Conservation (phyloP, 306 rosid species). For the Biancaea sappan region DNA sequence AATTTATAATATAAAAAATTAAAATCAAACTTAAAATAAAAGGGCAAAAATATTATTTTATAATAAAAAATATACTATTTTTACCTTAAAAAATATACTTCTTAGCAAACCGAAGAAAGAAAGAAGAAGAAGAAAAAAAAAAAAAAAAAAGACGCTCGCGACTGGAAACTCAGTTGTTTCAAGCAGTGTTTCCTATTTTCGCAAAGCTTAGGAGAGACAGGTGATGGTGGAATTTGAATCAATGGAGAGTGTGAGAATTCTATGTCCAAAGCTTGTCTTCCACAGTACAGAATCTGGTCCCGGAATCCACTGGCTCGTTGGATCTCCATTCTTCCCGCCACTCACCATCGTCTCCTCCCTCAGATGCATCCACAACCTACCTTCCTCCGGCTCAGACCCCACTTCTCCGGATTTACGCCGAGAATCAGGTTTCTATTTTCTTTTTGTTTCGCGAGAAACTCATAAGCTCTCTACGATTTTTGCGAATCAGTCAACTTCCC, state of each 20-base stretch:
- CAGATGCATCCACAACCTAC: constrained; percentile 52
- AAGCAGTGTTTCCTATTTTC: not conserved
- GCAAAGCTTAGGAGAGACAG: not conserved
- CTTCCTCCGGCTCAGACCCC: constrained; percentile 42
- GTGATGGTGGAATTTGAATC: not conserved
- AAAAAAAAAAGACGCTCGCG: not conserved
- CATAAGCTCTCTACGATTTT: not conserved
- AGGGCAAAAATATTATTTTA: too few species aligned
- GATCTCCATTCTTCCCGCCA: constrained; percentile 87
- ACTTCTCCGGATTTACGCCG: constrained; percentile 50
- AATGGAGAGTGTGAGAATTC: constrained; percentile 56
- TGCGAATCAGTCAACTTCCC: not conserved
- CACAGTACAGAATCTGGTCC: constrained; percentile 47
- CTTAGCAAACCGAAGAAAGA: too few species aligned
- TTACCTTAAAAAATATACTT: too few species aligned
- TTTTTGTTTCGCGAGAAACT: not conserved
- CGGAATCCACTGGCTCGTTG: constrained; percentile 73
- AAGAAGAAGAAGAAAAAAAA: too few species aligned
- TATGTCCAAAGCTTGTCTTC: constrained; percentile 54
- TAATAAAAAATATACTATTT: too few species aligned
- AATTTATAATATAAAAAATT: too few species aligned
- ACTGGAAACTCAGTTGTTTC: not conserved
- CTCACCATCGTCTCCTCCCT: constrained; percentile 72
- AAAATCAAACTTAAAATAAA: too few species aligned
- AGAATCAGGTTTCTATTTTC: constrained; percentile 64